These are phyloP conservation scores for Liriodendron chinense DNA, from an alignment of 164 flowering plant genomes.

Conservation along the genomic window DNA sequence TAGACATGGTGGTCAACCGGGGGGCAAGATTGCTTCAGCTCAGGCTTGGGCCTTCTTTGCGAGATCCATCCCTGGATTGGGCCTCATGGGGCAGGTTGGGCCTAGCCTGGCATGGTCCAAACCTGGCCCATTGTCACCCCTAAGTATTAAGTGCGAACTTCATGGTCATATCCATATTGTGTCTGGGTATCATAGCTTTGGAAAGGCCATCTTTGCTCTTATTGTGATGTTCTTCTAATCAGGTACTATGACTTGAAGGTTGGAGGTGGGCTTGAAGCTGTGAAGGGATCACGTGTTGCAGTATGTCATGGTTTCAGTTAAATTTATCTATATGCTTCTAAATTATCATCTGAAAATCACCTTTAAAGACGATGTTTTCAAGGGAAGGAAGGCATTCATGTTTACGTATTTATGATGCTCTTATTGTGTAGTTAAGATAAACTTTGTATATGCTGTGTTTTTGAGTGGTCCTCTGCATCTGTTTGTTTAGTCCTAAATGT, in stretches of 20 bases:
- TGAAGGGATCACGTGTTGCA: conserved; percentile 96
- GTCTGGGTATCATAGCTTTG: neutral
- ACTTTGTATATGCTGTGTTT: neutral
- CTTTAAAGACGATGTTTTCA: no score
- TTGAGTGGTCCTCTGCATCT: neutral
- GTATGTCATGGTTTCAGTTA: conserved; percentile 64
- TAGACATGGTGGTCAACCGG: neutral
- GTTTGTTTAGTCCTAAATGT: neutral
- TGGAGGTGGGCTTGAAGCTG: conserved; percentile 77
- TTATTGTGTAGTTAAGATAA: no score
- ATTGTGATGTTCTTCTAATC: conserved; percentile 14
- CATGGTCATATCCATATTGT: neutral
- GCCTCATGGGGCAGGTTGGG: no score
- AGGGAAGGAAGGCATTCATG: no score
- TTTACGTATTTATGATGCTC: no score
- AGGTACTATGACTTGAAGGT: conserved; percentile 98
- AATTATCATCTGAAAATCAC: neutral
- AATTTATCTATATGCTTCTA: conserved; percentile 16
- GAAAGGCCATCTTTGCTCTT: conserved; percentile 2
- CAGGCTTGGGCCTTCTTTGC: no score
- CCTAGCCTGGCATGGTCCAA: neutral
- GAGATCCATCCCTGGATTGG: no score
- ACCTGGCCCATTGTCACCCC: neutral
- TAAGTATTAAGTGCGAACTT: neutral
- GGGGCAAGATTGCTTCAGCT: neutral